Evolutionary conservation across 129 eudicot genomes (phyloP).

Genomic region (Erigeron canadensis): DNA sequence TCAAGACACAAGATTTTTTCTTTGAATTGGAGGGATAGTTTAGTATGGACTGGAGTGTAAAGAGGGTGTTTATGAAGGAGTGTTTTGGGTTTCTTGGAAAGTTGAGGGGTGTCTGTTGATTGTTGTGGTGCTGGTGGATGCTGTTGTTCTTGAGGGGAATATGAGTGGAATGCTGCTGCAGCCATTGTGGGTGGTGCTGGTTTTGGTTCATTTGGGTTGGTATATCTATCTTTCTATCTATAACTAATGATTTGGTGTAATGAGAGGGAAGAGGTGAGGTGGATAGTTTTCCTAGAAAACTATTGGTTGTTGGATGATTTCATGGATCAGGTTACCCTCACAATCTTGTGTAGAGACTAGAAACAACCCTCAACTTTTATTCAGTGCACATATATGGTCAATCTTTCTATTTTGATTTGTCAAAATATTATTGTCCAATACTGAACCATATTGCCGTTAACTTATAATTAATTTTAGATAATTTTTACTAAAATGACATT

Average conservation of each 20-base stretch:
- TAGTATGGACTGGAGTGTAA: slow-evolving; percentile 54
- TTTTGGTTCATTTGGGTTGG: neutral
- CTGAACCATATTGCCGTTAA: no score
- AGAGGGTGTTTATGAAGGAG: slow-evolving; percentile 77
- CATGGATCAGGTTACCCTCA: slow-evolving; percentile 33
- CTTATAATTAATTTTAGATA: no score
- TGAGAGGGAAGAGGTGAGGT: neutral
- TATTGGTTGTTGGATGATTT: slow-evolving; percentile 41
- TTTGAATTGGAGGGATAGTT: slow-evolving; percentile 79
- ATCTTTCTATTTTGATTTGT: slow-evolving; percentile 7
- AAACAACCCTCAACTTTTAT: neutral
- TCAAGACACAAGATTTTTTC: slow-evolving; percentile 91
- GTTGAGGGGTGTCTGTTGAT: slow-evolving; percentile 41
- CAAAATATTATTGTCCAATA: neutral
- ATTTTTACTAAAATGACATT: no score
- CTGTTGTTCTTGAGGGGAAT: slow-evolving; percentile 35
- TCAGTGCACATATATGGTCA: neutral
- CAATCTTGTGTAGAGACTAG: slow-evolving; percentile 10
- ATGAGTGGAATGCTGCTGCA: slow-evolving; percentile 36
- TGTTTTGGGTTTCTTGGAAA: slow-evolving; percentile 53
- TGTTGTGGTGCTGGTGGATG: slow-evolving; percentile 27
- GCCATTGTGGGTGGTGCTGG: slow-evolving; percentile 24
- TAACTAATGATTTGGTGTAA: slow-evolving; percentile 2
- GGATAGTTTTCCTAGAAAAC: slow-evolving; percentile 27
- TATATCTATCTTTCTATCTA: neutral